phyloP scores from a whole-genome alignment of 2,329 filamentous ascomycete species.

The Penicillium sp. region DNA sequence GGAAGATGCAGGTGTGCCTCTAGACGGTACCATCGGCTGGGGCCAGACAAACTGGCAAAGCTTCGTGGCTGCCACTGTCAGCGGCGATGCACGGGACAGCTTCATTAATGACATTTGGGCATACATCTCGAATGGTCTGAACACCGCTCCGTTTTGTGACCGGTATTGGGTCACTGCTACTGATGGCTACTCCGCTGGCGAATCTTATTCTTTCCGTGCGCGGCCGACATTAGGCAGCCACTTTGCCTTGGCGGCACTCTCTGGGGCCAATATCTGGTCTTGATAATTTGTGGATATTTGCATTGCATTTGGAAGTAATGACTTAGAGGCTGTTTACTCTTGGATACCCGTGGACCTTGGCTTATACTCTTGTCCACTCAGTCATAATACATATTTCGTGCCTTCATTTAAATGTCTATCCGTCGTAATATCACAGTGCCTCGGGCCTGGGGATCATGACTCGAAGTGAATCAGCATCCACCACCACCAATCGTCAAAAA shows the following conservation, averaged over 20 bases:
- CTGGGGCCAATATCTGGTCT: slow-evolving; percentile 20
- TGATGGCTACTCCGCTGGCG: slow-evolving; percentile 20
- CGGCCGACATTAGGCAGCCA: slow-evolving; percentile 38
- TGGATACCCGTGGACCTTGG: neutral
- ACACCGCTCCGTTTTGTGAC: slow-evolving; percentile 38
- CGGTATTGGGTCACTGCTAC: slow-evolving; percentile 33
- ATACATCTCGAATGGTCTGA: slow-evolving; percentile 36
- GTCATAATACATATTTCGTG: neutral
- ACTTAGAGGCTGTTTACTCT: neutral
- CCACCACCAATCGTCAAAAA: neutral
- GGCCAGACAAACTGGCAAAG: slow-evolving; percentile 42
- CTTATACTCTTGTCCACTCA: neutral
- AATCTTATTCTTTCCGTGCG: slow-evolving; percentile 28
- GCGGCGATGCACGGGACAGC: slow-evolving; percentile 18
- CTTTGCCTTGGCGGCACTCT: slow-evolving; percentile 36
- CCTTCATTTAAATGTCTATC: too few species aligned
- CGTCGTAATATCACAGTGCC: too few species aligned
- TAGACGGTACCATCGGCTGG: slow-evolving; percentile 35
- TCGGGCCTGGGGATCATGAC: neutral
- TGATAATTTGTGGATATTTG: neutral
- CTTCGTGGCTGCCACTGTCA: slow-evolving; percentile 32
- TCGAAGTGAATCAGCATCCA: neutral
- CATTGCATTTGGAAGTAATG: neutral
- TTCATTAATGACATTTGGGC: slow-evolving; percentile 35
- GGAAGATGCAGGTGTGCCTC: slow-evolving; percentile 31